Evolutionary conservation across 2,329 filamentous ascomycete species (phyloP).

Genomic region (Alternaria panax): DNA sequence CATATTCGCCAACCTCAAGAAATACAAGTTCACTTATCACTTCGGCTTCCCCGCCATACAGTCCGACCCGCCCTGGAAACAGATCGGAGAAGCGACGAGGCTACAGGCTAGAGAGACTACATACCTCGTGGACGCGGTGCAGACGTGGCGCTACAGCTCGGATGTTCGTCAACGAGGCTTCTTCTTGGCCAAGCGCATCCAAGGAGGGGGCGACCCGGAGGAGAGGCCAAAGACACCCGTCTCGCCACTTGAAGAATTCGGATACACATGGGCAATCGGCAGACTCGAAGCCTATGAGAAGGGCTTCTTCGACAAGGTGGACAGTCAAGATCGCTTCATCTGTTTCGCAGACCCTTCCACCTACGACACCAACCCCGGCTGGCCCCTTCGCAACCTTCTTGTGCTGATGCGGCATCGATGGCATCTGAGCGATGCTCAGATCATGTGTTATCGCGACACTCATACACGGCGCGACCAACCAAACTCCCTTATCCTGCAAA

Average conservation of each 20-base stretch:
- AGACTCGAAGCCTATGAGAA: constrained; percentile 80
- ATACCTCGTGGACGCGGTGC: constrained; percentile 79
- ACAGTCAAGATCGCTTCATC: constrained; percentile 78
- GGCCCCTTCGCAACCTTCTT: constrained; percentile 90
- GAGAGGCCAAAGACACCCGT: constrained; percentile 58
- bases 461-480: constrained; percentile 79
- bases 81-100: constrained; percentile 45
- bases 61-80: constrained; percentile 83
- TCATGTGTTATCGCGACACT: constrained; percentile 89
- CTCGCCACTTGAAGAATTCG: constrained; percentile 62
- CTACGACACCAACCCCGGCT: constrained; percentile 85
- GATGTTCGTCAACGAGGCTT: constrained; percentile 91
- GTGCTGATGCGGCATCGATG: constrained; percentile 85
- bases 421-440: constrained; percentile 76
- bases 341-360: constrained; percentile 93
- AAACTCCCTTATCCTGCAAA: constrained; percentile 76
- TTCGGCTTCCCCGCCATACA: constrained; percentile 95
- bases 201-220: constrained; percentile 39
- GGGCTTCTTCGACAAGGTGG: constrained; percentile 81
- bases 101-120: constrained; percentile 76
- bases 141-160: constrained; percentile 84
- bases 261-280: constrained; percentile 79
- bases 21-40: constrained; percentile 98
- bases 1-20: constrained; percentile 95
- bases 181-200: constrained; percentile 86